These are phyloP conservation scores for Suillus placidus DNA, from an alignment of 768 basidiomycete genomes.

Conservation along the genomic window DNA sequence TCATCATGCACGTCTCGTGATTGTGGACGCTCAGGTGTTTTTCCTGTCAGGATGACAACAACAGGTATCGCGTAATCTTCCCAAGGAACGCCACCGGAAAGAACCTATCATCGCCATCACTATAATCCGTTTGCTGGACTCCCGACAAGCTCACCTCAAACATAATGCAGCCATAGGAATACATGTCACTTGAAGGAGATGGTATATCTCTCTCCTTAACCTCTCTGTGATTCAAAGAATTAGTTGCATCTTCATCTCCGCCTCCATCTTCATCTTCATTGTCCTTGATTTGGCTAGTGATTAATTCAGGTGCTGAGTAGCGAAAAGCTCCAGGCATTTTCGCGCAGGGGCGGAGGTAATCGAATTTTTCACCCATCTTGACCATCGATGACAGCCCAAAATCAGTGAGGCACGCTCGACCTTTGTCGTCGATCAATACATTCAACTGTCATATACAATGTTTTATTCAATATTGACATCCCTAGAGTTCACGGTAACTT, in stretches of 20 bases:
- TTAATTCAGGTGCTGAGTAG: conserved; percentile 1
- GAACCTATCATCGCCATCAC: background rate
- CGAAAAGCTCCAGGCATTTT: background rate
- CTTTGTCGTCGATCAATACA: background rate
- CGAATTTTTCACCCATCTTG: background rate
- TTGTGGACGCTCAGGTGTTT: background rate
- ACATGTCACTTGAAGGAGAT: conserved; percentile 2
- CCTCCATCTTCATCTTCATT: background rate
- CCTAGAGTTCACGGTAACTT: background rate
- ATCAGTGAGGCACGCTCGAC: conserved; percentile 3
- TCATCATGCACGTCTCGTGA: background rate
- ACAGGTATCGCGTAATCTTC: background rate
- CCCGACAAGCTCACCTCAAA: background rate
- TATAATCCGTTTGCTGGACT: background rate
- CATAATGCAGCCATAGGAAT: conserved; percentile 5
- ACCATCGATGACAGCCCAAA: conserved; percentile 4
- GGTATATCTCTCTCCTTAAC: background rate
- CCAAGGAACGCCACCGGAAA: background rate
- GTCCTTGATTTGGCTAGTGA: too few species aligned
- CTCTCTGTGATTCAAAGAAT: too few species aligned
- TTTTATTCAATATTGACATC: background rate
- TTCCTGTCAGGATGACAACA: background rate
- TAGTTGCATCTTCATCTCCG: background rate
- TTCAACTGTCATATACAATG: background rate
- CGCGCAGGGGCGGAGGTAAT: background rate